A percentile compares a stretch with the other conserved stretches of the same genome.
These are phyloP conservation scores for Aurantiochytrium sp. DNA, from an alignment of 108 stramenopile genomes.

Conservation along the genomic window DNA sequence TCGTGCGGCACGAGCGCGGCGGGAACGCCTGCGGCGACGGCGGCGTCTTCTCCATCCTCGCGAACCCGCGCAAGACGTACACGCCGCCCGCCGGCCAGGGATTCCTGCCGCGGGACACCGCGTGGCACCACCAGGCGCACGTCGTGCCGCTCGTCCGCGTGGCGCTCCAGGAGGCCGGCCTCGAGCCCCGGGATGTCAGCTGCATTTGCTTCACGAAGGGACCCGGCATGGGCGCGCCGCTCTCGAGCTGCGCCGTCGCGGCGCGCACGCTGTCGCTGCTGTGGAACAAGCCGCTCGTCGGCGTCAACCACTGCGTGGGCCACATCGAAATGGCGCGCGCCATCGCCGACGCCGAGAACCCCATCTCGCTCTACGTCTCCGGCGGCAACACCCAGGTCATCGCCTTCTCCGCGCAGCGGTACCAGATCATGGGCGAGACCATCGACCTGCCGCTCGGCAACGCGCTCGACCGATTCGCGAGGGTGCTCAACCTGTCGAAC, in stretches of 20 bases:
- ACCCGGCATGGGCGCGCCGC: slow-evolving; percentile 98
- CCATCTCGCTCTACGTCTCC: slow-evolving; percentile 92
- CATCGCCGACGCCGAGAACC: slow-evolving; percentile 73
- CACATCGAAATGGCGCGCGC: slow-evolving; percentile 99
- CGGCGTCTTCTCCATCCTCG: slow-evolving; percentile 73
- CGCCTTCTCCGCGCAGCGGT: slow-evolving; percentile 75
- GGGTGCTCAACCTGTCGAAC: slow-evolving; percentile 83
- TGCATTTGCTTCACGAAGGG: slow-evolving; percentile 83
- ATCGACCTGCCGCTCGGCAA: slow-evolving; percentile 99
- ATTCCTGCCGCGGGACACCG: slow-evolving; percentile 93
- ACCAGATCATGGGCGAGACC: slow-evolving; percentile 98
- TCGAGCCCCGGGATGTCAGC: slow-evolving; percentile 49
- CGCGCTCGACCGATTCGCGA: slow-evolving; percentile 95
- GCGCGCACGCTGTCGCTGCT: slow-evolving; percentile 74
- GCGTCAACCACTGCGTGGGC: slow-evolving; percentile 97
- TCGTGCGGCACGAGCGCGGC: slow-evolving; percentile 64
- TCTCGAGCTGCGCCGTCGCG: slow-evolving; percentile 81
- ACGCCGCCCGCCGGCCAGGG: slow-evolving; percentile 89
- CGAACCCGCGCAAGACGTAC: slow-evolving; percentile 95
- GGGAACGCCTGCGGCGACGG: slow-evolving; percentile 38
- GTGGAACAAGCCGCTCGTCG: slow-evolving; percentile 84
- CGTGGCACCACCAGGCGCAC: slow-evolving; percentile 89
- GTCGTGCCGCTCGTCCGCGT: slow-evolving; percentile 80
- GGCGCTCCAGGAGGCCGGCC: slow-evolving; percentile 74
- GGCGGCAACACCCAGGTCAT: slow-evolving; percentile 99